These are phyloP conservation scores for Quercus engelmannii DNA, from an alignment of 306 rosid genomes.

Conservation along the genomic window DNA sequence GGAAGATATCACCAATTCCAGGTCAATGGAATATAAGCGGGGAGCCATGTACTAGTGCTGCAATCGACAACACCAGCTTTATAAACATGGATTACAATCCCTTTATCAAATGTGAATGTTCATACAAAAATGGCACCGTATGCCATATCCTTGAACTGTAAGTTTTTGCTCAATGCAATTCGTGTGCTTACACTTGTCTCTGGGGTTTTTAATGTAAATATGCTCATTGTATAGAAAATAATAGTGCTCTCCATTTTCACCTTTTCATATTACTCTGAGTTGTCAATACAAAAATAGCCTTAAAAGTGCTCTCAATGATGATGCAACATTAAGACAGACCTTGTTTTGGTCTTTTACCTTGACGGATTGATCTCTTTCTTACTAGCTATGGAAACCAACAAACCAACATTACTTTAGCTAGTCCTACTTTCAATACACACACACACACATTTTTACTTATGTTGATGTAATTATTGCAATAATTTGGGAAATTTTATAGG, in stretches of 20 bases:
- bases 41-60: constrained; percentile 65
- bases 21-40: constrained; percentile 63
- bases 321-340: background rate
- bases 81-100: constrained; percentile 19
- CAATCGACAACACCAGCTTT: constrained; percentile 27
- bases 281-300: background rate
- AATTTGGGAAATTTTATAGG: background rate
- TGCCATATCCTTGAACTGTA: constrained; percentile 72
- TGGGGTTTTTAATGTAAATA: background rate
- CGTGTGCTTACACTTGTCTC: background rate
- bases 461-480: background rate
- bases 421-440: background rate
- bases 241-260: background rate
- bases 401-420: background rate
- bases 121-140: constrained; percentile 22
- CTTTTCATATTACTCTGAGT: background rate
- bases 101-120: constrained; percentile 64
- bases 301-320: background rate
- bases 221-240: background rate
- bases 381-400: background rate
- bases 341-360: background rate
- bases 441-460: background rate
- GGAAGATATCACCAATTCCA: constrained; percentile 33
- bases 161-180: background rate
- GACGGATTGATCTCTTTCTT: background rate